Percentiles rank a stretch among this genome's conserved stretches.
Evolutionary conservation across 1,284 basidiomycete genomes (phyloP).

Genomic region (Ganoderma boninense): DNA sequence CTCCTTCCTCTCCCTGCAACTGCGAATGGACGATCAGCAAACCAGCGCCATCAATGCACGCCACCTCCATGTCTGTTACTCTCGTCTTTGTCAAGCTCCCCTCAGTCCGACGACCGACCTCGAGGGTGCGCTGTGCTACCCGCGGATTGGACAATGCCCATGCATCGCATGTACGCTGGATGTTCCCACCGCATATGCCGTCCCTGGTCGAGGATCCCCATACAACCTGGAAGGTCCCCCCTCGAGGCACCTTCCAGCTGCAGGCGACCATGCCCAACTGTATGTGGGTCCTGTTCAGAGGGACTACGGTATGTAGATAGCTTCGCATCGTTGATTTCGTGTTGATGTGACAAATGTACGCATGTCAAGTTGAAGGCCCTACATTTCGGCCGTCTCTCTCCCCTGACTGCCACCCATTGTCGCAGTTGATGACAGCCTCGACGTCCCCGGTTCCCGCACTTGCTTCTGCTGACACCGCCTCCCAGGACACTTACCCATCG

Average conservation of each 20-base stretch:
- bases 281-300: constrained; percentile 1
- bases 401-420: not conserved
- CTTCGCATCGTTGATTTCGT: not conserved
- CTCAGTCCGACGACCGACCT: not conserved
- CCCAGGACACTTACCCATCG: not conserved
- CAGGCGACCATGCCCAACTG: not conserved
- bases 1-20: not conserved
- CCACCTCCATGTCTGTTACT: not conserved
- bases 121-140: not conserved
- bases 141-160: not conserved
- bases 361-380: not conserved
- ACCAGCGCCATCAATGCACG: not conserved
- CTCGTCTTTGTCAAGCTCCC: not conserved
- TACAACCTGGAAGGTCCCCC: not conserved
- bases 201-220: not conserved
- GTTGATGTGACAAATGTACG: not conserved
- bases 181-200: not conserved
- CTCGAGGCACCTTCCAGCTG: not conserved
- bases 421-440: not conserved
- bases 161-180: not conserved
- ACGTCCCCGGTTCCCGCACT: not conserved
- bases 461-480: not conserved
- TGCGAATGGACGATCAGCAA: not conserved
- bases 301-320: not conserved
- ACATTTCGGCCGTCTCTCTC: not conserved